phyloP scores from a whole-genome alignment of 192 early-diverging fungal species.

The Linnemannia elongata region DNA sequence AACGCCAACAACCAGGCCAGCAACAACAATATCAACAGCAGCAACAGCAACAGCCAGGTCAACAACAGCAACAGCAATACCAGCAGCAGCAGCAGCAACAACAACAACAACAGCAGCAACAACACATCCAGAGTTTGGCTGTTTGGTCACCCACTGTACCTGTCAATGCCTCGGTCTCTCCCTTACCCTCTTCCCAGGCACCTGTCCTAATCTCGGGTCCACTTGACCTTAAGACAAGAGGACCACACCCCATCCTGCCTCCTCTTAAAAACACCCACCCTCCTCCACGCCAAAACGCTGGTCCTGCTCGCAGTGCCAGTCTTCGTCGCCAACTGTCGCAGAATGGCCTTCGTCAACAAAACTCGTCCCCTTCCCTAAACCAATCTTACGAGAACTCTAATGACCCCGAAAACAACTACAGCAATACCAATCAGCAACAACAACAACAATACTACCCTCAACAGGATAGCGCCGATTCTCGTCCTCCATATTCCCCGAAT shows the following conservation, averaged over 20 bases:
- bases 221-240: slow-evolving; percentile 39
- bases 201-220: slow-evolving; percentile 43
- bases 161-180: slow-evolving; percentile 16
- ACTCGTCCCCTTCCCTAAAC: slow-evolving; percentile 9
- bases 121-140: slow-evolving; percentile 31
- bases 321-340: slow-evolving; percentile 38
- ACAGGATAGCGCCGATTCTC: not conserved
- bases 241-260: slow-evolving; percentile 31
- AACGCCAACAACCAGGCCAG: slow-evolving; percentile 30
- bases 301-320: slow-evolving; percentile 23
- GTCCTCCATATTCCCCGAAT: not conserved
- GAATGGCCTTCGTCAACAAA: slow-evolving; percentile 21
- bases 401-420: slow-evolving; percentile 5
- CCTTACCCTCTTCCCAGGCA: not conserved
- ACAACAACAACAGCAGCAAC: slow-evolving; percentile 19
- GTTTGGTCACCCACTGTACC: slow-evolving; percentile 39
- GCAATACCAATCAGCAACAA: slow-evolving; percentile 1
- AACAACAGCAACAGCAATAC: slow-evolving; percentile 29
- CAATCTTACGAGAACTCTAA: slow-evolving; percentile 21
- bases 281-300: slow-evolving; percentile 12
- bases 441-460: slow-evolving; percentile 12
- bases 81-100: slow-evolving; percentile 23
- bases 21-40: slow-evolving; percentile 37
- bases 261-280: slow-evolving; percentile 37
- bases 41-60: slow-evolving; percentile 22